A percentile compares a stretch with the other conserved stretches of the same genome.
phyloP scores from a whole-genome alignment of 352 stramenopile genomes.

The Hyaloperonospora brassicae region DNA sequence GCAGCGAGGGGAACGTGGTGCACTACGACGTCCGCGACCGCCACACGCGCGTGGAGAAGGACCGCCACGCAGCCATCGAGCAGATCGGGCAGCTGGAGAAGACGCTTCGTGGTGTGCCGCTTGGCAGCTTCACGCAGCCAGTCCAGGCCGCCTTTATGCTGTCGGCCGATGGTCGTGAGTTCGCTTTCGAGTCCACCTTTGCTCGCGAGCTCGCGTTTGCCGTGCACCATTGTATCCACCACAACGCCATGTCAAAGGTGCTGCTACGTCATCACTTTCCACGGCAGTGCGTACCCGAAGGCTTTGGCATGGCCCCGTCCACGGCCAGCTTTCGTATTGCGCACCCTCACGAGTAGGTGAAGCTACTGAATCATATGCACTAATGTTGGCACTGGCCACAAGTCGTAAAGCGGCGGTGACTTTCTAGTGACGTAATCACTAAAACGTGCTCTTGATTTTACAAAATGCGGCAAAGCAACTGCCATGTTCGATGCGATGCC shows the following conservation, averaged over 20 bases:
- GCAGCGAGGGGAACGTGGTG: constrained; percentile 18
- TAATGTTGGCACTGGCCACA: no score
- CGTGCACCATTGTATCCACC: constrained; percentile 82
- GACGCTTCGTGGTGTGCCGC: constrained; percentile 25
- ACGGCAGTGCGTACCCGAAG: constrained; percentile 26
- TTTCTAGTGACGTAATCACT: no score
- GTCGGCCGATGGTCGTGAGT: constrained; percentile 56
- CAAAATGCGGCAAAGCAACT: no score
- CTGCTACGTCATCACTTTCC: constrained; percentile 66
- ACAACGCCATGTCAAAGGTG: constrained; percentile 76
- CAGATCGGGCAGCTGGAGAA: constrained; percentile 46
- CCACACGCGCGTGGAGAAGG: constrained; percentile 55
- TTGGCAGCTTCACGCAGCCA: constrained; percentile 15
- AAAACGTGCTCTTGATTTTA: no score
- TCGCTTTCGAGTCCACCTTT: constrained; percentile 63
- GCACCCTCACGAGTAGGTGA: neutral
- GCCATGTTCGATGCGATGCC: no score
- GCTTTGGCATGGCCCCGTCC: constrained; percentile 73
- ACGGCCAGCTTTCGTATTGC: constrained; percentile 45
- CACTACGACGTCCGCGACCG: constrained; percentile 68
- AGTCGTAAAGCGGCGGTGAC: no score
- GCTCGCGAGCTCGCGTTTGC: constrained; percentile 75
- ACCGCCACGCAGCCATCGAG: constrained; percentile 41
- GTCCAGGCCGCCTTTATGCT: constrained; percentile 73
- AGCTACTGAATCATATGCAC: no score